Evolutionary conservation across 2,329 filamentous ascomycete genomes (phyloP), one percentile per base, ranked within the genome.

Genomic region (Fusarium brachygibbosum): DNA sequence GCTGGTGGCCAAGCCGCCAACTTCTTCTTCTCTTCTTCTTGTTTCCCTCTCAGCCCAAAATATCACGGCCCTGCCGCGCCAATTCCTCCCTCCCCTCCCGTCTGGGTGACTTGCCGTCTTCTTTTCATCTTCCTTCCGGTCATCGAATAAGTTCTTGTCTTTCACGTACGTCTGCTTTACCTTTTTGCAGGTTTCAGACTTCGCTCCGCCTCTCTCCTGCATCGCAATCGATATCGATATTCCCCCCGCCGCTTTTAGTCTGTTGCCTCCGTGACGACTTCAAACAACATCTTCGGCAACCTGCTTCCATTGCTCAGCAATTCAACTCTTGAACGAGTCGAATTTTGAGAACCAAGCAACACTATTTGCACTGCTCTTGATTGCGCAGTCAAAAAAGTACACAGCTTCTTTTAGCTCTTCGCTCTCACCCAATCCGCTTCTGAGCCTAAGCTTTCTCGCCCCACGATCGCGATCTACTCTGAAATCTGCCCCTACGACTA

Each of bases 51-150:
- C 72, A 75, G 71, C 75, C 72, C 72, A 76, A 74, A 76, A 76
- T 73, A 75, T 74, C 70, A 77, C 75, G 81, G 80, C 81, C 78
- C 80, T 80, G 81, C 81, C 80, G 80, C 79, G 81, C 78, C 82
- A 83, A 83, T 80, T 73, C 74, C 70, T 75, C 63, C 55, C 59
- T 63, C 64, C 69, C 76, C 29, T 70, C 40, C 46, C 45, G 71
- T 70, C 70, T 78, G 81, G 81, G 81, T 81, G 79, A 68, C 79
- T 79, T 78, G 74, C 75, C 74, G 75, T 79, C 76, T 76, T 75
- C 73, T 70, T 72, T 77, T 76, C 69, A 75, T 76, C 76, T 70
- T 73, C 73, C 71, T 74, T 70, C 71, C 72, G 72, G 72, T 60
- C 73, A 74, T 78, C 68, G 63, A 70, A 70, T 68, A 73, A 77